Percentiles rank a stretch among this genome's conserved stretches.
Evolutionary conservation across 1,284 basidiomycete species (phyloP).

Genomic region (Kalmanozyma brasiliensis): DNA sequence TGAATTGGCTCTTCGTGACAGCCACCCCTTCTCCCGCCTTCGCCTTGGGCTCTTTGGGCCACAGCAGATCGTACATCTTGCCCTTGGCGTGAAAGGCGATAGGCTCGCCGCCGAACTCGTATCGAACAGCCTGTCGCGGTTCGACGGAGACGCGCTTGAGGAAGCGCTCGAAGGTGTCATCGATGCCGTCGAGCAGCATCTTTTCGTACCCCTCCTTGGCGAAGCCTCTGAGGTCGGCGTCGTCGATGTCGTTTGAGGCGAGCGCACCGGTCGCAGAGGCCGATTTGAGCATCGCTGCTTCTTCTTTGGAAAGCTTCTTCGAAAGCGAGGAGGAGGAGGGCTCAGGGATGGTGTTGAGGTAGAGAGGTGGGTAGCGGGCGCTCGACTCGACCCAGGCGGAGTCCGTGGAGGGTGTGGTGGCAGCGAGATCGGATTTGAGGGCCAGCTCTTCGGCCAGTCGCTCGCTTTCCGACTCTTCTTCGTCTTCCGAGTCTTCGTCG

Average conservation of each 20-base stretch:
- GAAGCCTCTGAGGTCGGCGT: conserved; percentile 44
- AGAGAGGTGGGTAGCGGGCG: conserved; percentile 52
- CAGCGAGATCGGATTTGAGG: conserved; percentile 60
- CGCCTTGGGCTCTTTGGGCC: conserved; percentile 37
- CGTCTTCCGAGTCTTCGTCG: conserved; percentile 28
- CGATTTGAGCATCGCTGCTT: conserved; percentile 38
- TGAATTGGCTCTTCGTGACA: conserved; percentile 35
- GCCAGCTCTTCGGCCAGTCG: conserved; percentile 63
- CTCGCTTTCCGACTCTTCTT: conserved; percentile 47
- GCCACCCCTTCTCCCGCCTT: conserved; percentile 17
- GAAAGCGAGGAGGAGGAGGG: conserved; percentile 45
- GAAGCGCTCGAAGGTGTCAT: conserved; percentile 64
- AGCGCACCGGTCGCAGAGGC: conserved; percentile 30
- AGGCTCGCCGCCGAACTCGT: conserved; percentile 62
- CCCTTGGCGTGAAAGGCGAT: conserved; percentile 59
- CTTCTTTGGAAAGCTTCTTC: conserved; percentile 41
- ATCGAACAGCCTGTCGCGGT: conserved; percentile 62
- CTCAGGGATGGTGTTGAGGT: conserved; percentile 64
- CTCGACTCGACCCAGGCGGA: conserved; percentile 49
- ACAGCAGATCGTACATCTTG: conserved; percentile 51
- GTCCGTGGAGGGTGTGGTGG: conserved; percentile 12
- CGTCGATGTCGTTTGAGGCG: conserved; percentile 15
- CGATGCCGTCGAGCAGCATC: conserved; percentile 59
- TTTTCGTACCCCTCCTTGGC: conserved; percentile 62
- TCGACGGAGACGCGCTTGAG: conserved; percentile 55